Evolutionary conservation across 805 yeast genomes (phyloP).

Genomic region (Yamadazyma takamatsuzukensis): DNA sequence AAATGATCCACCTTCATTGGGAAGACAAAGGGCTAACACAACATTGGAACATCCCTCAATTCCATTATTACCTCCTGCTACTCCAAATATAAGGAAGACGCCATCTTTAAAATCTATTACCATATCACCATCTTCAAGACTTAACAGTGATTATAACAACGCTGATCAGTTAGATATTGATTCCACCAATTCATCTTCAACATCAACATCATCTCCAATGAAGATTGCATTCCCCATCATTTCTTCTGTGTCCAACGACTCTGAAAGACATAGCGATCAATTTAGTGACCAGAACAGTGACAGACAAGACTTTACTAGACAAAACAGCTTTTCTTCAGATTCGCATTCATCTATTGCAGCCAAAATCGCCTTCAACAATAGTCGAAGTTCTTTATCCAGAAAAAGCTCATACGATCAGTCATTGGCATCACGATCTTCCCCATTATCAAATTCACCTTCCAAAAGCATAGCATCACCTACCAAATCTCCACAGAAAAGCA

Average conservation of each 20-base stretch:
- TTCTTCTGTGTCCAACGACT: too few species aligned
- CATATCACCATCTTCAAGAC: slow-evolving; percentile 32
- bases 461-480: background rate
- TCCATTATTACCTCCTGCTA: slow-evolving; percentile 10
- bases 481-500: background rate
- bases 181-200: slow-evolving; percentile 6
- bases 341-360: slow-evolving; percentile 27
- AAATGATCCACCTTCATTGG: slow-evolving; percentile 3
- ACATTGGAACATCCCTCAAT: slow-evolving; percentile 2
- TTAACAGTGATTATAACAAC: slow-evolving; percentile 6
- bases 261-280: slow-evolving; percentile 5
- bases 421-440: too few species aligned
- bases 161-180: slow-evolving; percentile 10
- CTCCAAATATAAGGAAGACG: slow-evolving; percentile 17
- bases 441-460: too few species aligned
- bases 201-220: slow-evolving; percentile 11
- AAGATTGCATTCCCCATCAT: slow-evolving; percentile 8
- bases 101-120: slow-evolving; percentile 38
- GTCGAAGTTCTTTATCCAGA: slow-evolving; percentile 15
- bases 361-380: slow-evolving; percentile 21
- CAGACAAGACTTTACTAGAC: slow-evolving; percentile 1
- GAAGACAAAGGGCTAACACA: slow-evolving; percentile 15
- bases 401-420: slow-evolving; percentile 6
- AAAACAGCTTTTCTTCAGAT: slow-evolving; percentile 3
- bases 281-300: slow-evolving; percentile 3